Conservation (phyloP, 306 rosid species). For the Corylus heterophylla region DNA sequence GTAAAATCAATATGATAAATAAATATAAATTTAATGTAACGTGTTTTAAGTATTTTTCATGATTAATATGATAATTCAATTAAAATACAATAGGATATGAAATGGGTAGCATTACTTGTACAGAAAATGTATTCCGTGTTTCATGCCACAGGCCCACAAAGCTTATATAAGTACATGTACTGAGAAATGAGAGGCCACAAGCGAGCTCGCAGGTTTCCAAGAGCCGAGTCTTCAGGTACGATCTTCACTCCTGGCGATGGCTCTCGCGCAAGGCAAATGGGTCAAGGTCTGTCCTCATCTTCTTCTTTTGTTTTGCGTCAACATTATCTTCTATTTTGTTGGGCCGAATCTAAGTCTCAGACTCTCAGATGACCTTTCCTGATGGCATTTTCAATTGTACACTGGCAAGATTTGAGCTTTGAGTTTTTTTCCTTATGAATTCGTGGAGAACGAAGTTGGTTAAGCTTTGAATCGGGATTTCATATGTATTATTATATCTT, state of each 20-base stretch:
- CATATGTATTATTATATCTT: background rate
- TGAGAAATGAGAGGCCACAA: background rate
- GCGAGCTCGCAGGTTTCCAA: background rate
- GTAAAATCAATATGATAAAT: too few relatives aligned
- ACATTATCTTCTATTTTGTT: background rate
- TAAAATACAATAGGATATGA: too few relatives aligned
- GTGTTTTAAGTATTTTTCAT: too few relatives aligned
- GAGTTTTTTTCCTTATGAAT: background rate
- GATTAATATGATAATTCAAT: too few relatives aligned
- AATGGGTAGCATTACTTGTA: too few relatives aligned
- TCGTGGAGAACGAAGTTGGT: background rate
- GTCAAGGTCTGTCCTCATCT: conserved; percentile 49
- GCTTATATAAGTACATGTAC: background rate
- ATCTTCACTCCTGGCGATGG: conserved; percentile 42
- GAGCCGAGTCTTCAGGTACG: background rate
- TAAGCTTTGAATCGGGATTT: background rate
- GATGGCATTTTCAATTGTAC: too few relatives aligned
- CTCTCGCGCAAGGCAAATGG: conserved; percentile 61
- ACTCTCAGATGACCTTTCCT: too few relatives aligned
- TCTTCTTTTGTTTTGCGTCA: background rate
- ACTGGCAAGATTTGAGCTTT: too few relatives aligned
- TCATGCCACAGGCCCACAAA: too few relatives aligned
- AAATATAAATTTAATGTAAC: too few relatives aligned
- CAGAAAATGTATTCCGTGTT: too few relatives aligned
- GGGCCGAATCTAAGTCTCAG: too few relatives aligned